These are phyloP conservation scores for Pelagophyceae sp. DNA, from an alignment of 352 stramenopile species.

Conservation along the genomic window DNA sequence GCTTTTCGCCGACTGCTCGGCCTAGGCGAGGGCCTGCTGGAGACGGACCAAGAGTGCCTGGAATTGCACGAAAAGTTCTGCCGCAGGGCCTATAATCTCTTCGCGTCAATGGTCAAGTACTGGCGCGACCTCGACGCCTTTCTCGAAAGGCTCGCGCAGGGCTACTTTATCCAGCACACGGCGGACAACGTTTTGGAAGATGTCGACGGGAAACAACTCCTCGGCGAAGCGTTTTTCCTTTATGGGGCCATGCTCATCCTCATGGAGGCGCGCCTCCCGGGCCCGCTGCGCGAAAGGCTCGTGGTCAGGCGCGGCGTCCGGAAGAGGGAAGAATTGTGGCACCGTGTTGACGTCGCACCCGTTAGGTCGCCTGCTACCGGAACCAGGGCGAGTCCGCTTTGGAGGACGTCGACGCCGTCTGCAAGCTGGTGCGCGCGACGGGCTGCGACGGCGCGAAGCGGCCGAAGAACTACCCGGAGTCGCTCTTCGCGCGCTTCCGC, in stretches of 20 bases:
- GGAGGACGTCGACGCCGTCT: slow-evolving; percentile 79
- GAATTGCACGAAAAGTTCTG: slow-evolving; percentile 70
- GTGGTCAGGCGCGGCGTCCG: slow-evolving; percentile 48
- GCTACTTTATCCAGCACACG: slow-evolving; percentile 89
- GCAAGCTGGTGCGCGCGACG: slow-evolving; percentile 73
- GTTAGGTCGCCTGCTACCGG: background rate
- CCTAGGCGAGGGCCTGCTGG: slow-evolving; percentile 62
- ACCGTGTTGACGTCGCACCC: background rate
- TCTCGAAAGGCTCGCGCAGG: slow-evolving; percentile 74
- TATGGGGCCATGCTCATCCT: slow-evolving; percentile 85
- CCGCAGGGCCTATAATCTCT: slow-evolving; percentile 74
- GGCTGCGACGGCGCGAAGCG: slow-evolving; percentile 69
- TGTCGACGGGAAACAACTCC: slow-evolving; percentile 77
- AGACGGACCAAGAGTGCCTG: slow-evolving; percentile 80
- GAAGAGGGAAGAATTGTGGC: no score
- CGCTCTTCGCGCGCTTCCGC: background rate
- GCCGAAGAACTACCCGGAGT: slow-evolving; percentile 28
- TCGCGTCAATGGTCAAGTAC: slow-evolving; percentile 75
- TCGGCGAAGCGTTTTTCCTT: slow-evolving; percentile 85
- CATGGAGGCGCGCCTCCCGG: slow-evolving; percentile 78
- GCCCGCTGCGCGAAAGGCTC: slow-evolving; percentile 75
- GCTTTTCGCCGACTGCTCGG: no score
- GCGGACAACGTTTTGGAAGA: slow-evolving; percentile 85
- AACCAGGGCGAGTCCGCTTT: slow-evolving; percentile 67
- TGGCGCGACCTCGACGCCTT: slow-evolving; percentile 80